Evolutionary conservation across 2,329 filamentous ascomycete species (phyloP).

Genomic region (Emydomyces testavorans): DNA sequence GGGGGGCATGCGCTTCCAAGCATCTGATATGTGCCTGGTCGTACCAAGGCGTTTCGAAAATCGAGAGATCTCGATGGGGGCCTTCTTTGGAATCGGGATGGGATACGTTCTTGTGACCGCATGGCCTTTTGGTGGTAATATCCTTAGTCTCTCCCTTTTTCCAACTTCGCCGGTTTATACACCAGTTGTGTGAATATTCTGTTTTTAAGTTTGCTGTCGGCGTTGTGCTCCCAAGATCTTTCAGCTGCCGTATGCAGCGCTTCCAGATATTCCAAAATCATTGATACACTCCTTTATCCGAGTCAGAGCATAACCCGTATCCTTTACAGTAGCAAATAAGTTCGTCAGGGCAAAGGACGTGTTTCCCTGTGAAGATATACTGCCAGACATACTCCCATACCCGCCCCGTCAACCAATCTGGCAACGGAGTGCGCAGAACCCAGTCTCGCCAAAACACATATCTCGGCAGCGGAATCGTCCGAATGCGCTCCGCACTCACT

Average conservation of each 20-base stretch:
- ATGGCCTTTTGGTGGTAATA: no score
- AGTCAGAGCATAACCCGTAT: constrained; percentile 51
- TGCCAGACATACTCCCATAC: constrained; percentile 57
- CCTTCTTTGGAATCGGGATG: no score
- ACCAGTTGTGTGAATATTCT: no score
- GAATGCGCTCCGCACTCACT: constrained; percentile 47
- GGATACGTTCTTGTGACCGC: no score
- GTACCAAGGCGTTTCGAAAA: no score
- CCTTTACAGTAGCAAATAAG: constrained; percentile 53
- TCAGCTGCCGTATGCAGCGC: no score
- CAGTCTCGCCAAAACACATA: constrained; percentile 51
- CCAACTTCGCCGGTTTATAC: no score
- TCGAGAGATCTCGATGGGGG: no score
- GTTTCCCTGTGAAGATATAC: constrained; percentile 46
- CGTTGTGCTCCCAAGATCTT: neutral
- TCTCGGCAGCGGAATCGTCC: constrained; percentile 40
- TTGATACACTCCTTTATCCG: constrained; percentile 34
- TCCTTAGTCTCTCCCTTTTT: no score
- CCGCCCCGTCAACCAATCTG: constrained; percentile 46
- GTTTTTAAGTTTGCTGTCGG: neutral
- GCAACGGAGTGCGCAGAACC: constrained; percentile 46
- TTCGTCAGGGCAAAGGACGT: constrained; percentile 38
- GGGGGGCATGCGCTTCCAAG: no score
- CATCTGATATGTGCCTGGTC: no score
- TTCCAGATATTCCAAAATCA: neutral